A percentile compares a stretch with the other conserved stretches of the same genome.
Conservation (phyloP, 2,329 filamentous ascomycete species). For the Alternaria sp. region DNA sequence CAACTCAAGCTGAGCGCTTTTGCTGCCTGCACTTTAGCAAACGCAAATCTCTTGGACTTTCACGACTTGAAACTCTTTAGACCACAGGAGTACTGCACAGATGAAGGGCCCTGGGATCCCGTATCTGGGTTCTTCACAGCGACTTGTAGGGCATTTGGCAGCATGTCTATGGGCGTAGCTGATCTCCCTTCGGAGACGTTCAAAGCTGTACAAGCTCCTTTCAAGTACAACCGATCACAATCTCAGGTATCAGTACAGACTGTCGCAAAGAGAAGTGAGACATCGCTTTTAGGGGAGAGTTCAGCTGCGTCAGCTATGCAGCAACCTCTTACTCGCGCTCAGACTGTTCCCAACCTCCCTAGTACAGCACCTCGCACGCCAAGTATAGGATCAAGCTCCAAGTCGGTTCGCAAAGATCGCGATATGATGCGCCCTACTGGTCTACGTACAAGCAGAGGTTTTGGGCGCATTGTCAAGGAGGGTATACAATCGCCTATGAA, state of each 20-base stretch:
- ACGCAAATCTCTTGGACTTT: slow-evolving; percentile 22
- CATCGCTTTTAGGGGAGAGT: background rate
- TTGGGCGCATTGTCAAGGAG: slow-evolving; percentile 14
- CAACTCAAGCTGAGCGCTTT: slow-evolving; percentile 32
- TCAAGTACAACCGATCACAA: slow-evolving; percentile 14
- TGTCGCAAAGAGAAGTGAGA: slow-evolving; percentile 2
- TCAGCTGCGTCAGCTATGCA: background rate
- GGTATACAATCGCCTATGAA: slow-evolving; percentile 24
- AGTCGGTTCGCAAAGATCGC: slow-evolving; percentile 11
- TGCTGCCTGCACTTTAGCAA: slow-evolving; percentile 33
- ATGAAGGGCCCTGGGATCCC: slow-evolving; percentile 29
- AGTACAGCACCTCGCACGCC: background rate
- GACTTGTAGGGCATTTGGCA: slow-evolving; percentile 64
- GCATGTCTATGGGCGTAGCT: slow-evolving; percentile 76
- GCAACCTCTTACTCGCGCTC: background rate
- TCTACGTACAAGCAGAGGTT: slow-evolving; percentile 23
- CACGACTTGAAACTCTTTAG: slow-evolving; percentile 30
- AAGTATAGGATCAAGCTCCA: slow-evolving; percentile 2
- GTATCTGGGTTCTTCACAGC: slow-evolving; percentile 46
- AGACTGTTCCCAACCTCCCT: background rate
- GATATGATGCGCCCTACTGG: slow-evolving; percentile 34
- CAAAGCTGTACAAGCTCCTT: slow-evolving; percentile 39
- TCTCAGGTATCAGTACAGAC: slow-evolving; percentile 10
- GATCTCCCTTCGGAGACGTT: slow-evolving; percentile 67
- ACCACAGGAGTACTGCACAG: slow-evolving; percentile 21